Conservation (phyloP, 495 filamentous ascomycete genomes). For the Xylaria nigripes region DNA sequence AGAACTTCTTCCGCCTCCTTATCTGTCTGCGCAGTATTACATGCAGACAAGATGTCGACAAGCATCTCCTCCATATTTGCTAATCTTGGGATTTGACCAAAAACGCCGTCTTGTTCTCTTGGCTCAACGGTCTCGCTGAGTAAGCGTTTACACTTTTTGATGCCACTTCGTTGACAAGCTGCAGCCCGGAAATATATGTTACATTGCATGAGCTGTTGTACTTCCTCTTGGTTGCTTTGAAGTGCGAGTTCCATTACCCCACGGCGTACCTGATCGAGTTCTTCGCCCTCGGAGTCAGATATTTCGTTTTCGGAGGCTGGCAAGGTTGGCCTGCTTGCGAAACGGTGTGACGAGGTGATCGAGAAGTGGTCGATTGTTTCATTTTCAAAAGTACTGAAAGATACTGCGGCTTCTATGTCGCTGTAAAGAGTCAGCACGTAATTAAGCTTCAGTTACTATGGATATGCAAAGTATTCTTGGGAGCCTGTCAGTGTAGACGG, state of each 20-base stretch:
- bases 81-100: not conserved
- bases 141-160: conserved; percentile 3
- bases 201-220: conserved; percentile 5
- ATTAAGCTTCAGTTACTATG: not conserved
- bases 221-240: conserved; percentile 13
- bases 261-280: conserved; percentile 2
- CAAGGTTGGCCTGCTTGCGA: conserved; percentile 11
- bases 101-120: not conserved
- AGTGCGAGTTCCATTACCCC: conserved; percentile 12
- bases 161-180: conserved; percentile 14
- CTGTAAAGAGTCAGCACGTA: not conserved
- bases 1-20: conserved; percentile 15
- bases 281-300: conserved; percentile 13
- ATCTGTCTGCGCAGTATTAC: conserved; percentile 7
- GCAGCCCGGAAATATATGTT: conserved; percentile 13
- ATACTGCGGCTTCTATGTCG: conserved; percentile 16
- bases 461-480: not conserved
- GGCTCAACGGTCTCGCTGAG: conserved; percentile 10
- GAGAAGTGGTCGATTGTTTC: not conserved
- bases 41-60: conserved; percentile 16
- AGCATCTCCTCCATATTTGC: conserved; percentile 18
- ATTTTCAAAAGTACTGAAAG: conserved; percentile 2
- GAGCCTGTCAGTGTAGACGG: not conserved
- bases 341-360: not conserved
- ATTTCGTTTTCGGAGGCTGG: conserved; percentile 11